Base-by-base conservation (phyloP, 1,284 basidiomycete species). In the Cryptococcus deneoformans region DNA sequence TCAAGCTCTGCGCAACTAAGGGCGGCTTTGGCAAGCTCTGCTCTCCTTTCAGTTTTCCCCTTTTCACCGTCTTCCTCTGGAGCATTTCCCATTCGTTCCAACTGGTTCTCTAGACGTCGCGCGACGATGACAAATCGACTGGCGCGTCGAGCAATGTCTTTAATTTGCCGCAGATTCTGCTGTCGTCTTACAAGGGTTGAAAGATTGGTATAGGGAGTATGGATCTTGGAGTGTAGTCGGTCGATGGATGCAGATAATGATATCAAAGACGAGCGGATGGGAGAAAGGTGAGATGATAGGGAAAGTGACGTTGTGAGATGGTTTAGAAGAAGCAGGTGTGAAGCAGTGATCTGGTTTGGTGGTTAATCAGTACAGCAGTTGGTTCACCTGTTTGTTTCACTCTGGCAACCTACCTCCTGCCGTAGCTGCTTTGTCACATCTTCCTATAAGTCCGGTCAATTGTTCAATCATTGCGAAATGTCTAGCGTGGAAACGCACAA, bases 351-450 rank as follows among this genome's bases (percentile, higher is more conserved):
- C 76, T 79, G 61, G 37, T 42, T 12, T 34, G 49, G 29, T 55
- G 53, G 55, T 52, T 36, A 34, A 50, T 24, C 42, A 16, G 16
- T 12, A 29, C 6, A 47, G 10, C 37, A 36, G 16, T 16, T 47
- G 20, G 14, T 36, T 29, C 29, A 29, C 29, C 29, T 29, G 29
- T 29, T 29, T 29, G 29, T 29, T 29, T 29, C 29, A 29, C 29
- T 29, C 29, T 29, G 29, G 29, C 29, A 29, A 44, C 80, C 87
- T 67, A 92, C 91, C 75, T 94, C 82, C 56, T 82, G 82, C 76
- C 89, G 87, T 50, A 95, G 85, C 75, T 95, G 90, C 70, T 87
- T 89, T 35, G 87, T 87, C 16, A 93, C 86, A 72, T 95, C 91
- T 50, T 95, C 92, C 74, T 76, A 56, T 14, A n/a, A 5, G 29